These are phyloP conservation scores for Aurinia saxatilis DNA, from an alignment of 345 rosid species.

Conservation along the genomic window DNA sequence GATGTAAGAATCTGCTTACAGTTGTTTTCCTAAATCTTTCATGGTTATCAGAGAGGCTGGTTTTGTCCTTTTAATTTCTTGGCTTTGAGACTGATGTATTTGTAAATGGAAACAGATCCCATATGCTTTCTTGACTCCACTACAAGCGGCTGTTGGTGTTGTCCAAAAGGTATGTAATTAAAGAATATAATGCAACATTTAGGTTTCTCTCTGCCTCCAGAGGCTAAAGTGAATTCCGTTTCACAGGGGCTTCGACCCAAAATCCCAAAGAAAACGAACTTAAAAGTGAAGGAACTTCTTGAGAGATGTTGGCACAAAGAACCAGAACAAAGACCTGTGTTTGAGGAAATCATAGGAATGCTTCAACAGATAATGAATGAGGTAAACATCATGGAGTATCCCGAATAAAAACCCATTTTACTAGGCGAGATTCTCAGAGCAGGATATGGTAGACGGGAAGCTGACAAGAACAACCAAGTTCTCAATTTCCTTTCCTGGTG, in stretches of 20 bases:
- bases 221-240: not conserved
- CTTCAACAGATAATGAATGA: conserved; percentile 64
- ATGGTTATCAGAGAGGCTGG: no score
- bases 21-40: not conserved
- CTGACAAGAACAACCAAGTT: no score
- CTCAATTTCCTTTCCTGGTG: no score
- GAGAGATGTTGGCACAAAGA: conserved; percentile 91
- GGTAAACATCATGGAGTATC: conserved; percentile 33
- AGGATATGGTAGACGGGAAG: not conserved
- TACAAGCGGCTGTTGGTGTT: conserved; percentile 93
- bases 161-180: conserved; percentile 68
- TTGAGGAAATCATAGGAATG: conserved; percentile 60
- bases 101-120: conserved; percentile 57
- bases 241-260: conserved; percentile 66
- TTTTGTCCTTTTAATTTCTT: not conserved
- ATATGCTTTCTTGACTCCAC: conserved; percentile 64
- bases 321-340: conserved; percentile 68
- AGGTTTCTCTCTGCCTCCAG: not conserved
- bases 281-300: conserved; percentile 59
- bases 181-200: not conserved
- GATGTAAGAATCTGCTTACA: conserved; percentile 46
- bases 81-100: not conserved
- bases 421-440: conserved; percentile 18
- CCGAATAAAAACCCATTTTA: not conserved
- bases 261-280: conserved; percentile 69